Conservation (phyloP, 1,284 basidiomycete genomes). For the Leccinum griseonigrum region DNA sequence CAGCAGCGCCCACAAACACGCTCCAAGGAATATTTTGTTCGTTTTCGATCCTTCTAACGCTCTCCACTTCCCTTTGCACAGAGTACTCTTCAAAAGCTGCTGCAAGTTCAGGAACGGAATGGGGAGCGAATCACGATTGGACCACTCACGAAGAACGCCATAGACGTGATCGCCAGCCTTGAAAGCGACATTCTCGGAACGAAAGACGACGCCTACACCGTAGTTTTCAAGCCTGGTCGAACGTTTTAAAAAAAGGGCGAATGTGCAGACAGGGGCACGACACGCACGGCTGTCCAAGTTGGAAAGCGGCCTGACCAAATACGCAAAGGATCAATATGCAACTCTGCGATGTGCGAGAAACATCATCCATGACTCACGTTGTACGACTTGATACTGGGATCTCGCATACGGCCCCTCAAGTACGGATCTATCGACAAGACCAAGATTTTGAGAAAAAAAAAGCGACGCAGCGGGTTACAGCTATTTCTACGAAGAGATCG, state of each 20-base stretch:
- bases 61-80: slow-evolving; percentile 18
- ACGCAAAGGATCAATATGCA: background rate
- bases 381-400: slow-evolving; percentile 12
- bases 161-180: slow-evolving; percentile 21
- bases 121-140: background rate
- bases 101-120: background rate
- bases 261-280: background rate
- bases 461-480: slow-evolving; percentile 11
- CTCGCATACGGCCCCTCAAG: slow-evolving; percentile 35
- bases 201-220: slow-evolving; percentile 31
- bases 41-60: slow-evolving; percentile 19
- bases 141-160: slow-evolving; percentile 14
- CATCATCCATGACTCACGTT: slow-evolving; percentile 3
- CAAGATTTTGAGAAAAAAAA: slow-evolving; percentile 37
- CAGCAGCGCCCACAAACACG: slow-evolving; percentile 20
- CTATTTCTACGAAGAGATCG: slow-evolving; percentile 23
- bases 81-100: slow-evolving; percentile 23
- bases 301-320: slow-evolving; percentile 10
- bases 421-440: slow-evolving; percentile 41
- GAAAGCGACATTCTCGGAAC: slow-evolving; percentile 29
- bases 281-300: slow-evolving; percentile 16
- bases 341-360: background rate
- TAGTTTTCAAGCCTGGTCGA: slow-evolving; percentile 10
- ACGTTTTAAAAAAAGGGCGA: background rate
- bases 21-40: slow-evolving; percentile 19